Conservation (phyloP, 2,329 filamentous ascomycete genomes). For the Metarhizium humberi region DNA sequence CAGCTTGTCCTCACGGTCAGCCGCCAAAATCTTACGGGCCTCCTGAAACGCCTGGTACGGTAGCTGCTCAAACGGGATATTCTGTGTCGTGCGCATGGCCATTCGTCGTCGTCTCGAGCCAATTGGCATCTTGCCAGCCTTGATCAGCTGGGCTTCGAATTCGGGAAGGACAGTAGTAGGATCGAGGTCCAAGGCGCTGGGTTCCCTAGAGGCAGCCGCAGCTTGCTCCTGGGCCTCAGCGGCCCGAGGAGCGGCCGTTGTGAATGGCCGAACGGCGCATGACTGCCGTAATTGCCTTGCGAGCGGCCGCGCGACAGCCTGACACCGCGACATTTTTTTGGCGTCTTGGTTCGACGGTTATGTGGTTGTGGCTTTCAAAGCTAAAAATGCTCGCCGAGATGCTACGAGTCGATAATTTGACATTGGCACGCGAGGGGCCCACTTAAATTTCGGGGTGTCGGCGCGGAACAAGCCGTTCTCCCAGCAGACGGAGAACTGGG, state of each 20-base stretch:
- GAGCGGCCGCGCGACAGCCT: slow-evolving; percentile 48
- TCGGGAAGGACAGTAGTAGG: slow-evolving; percentile 56
- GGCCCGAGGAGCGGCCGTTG: slow-evolving; percentile 22
- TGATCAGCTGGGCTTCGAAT: slow-evolving; percentile 56
- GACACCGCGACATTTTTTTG: slow-evolving; percentile 46
- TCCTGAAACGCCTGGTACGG: slow-evolving; percentile 98
- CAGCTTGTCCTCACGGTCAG: slow-evolving; percentile 75
- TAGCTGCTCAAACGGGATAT: slow-evolving; percentile 82
- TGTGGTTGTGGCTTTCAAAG: not conserved
- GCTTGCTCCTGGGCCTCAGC: slow-evolving; percentile 16
- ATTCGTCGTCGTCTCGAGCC: slow-evolving; percentile 78
- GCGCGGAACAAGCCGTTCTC: slow-evolving; percentile 17
- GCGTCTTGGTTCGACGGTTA: slow-evolving; percentile 4
- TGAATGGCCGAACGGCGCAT: slow-evolving; percentile 27
- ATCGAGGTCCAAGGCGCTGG: slow-evolving; percentile 42
- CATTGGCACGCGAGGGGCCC: slow-evolving; percentile 9
- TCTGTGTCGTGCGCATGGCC: slow-evolving; percentile 53
- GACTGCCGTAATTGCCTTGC: slow-evolving; percentile 39
- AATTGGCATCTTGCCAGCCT: slow-evolving; percentile 60
- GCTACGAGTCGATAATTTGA: not conserved
- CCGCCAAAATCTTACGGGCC: slow-evolving; percentile 71
- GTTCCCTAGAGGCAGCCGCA: slow-evolving; percentile 8
- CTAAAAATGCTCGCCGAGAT: not conserved
- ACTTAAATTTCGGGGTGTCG: slow-evolving; percentile 17
- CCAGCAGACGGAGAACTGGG: slow-evolving; percentile 12